Evolutionary conservation across 805 yeast genomes (phyloP), one percentile per base, ranked within the genome.

Genomic region (Grigorovia humatica): DNA sequence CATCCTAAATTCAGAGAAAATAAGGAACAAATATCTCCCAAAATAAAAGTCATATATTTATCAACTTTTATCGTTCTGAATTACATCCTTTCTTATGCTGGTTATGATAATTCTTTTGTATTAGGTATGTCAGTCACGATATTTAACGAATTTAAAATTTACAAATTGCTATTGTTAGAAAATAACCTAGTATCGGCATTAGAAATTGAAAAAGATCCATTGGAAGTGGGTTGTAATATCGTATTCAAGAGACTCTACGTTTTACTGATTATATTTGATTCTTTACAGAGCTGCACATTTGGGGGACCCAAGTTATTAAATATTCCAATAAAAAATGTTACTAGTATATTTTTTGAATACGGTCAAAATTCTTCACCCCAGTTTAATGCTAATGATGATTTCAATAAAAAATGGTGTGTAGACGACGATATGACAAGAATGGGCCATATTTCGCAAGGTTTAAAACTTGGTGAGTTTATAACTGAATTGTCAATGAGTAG

Each of bases 61-160:
- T 59, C 71, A 2, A 66, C 76, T 0, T 63, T 78, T 50, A 65
- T 71, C 0, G 57, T 76, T 9, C 60, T 81, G 32, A 82, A 82
- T 59, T 84, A 81, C 59, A 67, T 80, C 9, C 73, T 82, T 9
- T 67, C 81, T 1, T 68, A 82, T 43, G 76, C 81, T 23, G 89
- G 90, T 0, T 79, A 77, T 49, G 72, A 75, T 40, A 80, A 78
- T 59, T 78, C 85, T 7, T 67, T 80, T 43, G 81, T 83, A 1
- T 70, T 84, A 30, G 74, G 80, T 3, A 69, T 76, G 52, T 70
- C 83, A 1, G 71, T 75, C 13, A 68, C 81, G 1, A 71, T 81
- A 13, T 77, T 82, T 59, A 79, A 79, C 61, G 88, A 82, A 57
- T 76, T 80, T 64, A 75, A 75, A 55, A 65, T 83, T 9, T 71